phyloP scores from a whole-genome alignment of 257 asterid genomes.

The Nicotiana tabacum region DNA sequence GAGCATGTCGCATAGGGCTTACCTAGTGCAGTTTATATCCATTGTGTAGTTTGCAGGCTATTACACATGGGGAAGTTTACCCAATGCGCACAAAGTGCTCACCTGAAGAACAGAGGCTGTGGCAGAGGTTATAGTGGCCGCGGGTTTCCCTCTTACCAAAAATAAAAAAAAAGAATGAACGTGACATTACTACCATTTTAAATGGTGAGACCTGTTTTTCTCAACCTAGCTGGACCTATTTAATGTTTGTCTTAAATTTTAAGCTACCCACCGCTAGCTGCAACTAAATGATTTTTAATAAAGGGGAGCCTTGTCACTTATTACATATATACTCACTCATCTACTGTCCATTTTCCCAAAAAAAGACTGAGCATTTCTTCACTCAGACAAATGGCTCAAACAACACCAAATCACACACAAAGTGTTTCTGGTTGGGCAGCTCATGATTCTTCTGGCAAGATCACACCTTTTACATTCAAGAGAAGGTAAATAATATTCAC shows the following conservation, averaged over 20 bases:
- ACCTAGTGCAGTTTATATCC: too few relatives aligned
- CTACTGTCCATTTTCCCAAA: not conserved
- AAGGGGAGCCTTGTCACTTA: not conserved
- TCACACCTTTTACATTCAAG: conserved; percentile 39
- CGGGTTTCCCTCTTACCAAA: too few relatives aligned
- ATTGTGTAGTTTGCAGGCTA: too few relatives aligned
- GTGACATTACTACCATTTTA: not conserved
- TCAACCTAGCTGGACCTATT: not conserved
- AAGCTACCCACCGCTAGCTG: not conserved
- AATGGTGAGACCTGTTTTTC: not conserved
- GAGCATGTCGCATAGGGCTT: too few relatives aligned
- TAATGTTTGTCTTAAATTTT: not conserved
- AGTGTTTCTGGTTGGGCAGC: conserved; percentile 19
- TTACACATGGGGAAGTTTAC: too few relatives aligned
- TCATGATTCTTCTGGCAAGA: conserved; percentile 31
- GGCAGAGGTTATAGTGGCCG: too few relatives aligned
- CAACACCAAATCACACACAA: conserved; percentile 4
- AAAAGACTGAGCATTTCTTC: not conserved
- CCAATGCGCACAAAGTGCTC: too few relatives aligned
- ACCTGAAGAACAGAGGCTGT: too few relatives aligned
- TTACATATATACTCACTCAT: not conserved
- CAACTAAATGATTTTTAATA: not conserved
- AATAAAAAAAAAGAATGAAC: not conserved
- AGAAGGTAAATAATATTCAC: conserved; percentile 26
- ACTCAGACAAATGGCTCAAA: not conserved